Percentiles rank a stretch among this genome's conserved stretches.
Evolutionary conservation across 2,329 filamentous ascomycete species (phyloP).

Genomic region (Plenodomus tracheiphilus): DNA sequence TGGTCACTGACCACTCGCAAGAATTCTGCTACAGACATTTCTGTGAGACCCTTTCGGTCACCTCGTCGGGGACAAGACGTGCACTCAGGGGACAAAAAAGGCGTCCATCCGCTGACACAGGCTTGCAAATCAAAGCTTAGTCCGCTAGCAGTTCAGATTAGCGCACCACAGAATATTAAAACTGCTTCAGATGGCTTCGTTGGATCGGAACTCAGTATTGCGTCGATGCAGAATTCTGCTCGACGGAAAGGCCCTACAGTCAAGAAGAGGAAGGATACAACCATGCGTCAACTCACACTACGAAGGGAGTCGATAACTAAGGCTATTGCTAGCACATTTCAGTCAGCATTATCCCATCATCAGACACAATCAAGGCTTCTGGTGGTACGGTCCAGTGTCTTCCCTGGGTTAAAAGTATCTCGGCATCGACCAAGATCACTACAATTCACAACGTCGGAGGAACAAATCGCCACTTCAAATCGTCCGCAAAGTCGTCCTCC

Average conservation of each 20-base stretch:
- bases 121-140: background rate
- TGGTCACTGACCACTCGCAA: too few species aligned
- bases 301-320: conserved; percentile 8
- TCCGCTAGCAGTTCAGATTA: background rate
- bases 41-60: too few species aligned
- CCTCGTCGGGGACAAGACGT: too few species aligned
- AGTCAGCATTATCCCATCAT: background rate
- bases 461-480: background rate
- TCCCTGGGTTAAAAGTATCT: background rate
- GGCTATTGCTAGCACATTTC: background rate
- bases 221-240: background rate
- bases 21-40: too few species aligned
- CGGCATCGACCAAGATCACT: background rate
- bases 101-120: background rate
- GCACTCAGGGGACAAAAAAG: background rate
- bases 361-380: too few species aligned
- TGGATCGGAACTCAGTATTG: conserved; percentile 8
- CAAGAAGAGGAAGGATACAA: background rate
- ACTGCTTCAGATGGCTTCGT: conserved; percentile 16
- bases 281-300: conserved; percentile 7
- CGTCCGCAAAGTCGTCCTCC: background rate
- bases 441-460: background rate
- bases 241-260: background rate
- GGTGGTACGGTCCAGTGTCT: too few species aligned
- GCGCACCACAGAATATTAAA: background rate